Evolutionary conservation across 345 rosid species (phyloP), one percentile per base, ranked within the genome.

Genomic region (Syzygium grande): DNA sequence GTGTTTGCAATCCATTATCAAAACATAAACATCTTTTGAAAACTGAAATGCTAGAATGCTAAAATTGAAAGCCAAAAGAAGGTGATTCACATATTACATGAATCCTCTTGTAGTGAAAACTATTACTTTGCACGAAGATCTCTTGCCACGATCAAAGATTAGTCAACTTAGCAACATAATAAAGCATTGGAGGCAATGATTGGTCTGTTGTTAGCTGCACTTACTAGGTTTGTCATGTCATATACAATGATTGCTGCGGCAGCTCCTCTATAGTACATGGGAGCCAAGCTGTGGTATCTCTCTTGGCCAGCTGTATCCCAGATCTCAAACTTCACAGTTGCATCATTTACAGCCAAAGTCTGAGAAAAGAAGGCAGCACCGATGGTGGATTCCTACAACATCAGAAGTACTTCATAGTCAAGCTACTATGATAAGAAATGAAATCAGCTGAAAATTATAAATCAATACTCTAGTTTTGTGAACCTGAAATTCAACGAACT

Each of bases 301-400:
- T 98, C 99, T 88, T 98, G 99, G 58, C 99, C 99, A 1, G 99
- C 99, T 53, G 99, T 98, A 91, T 98, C 99, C 99, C 99, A 98
- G 23, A 98, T 98, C 93, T 98, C 99, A 93, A 98, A 98, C 89
- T 98, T 98, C 5, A 98, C 97, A 30, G 98, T 96, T 0, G 97
- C 98, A 87, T 96, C 99, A 88, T 96, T 96, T 54, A 94, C 99
- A 38, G 97, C 97, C 92, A 98, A 85, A 43, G 99, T 96, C 91
- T 98, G 99, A 46, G 99, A 96, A 91, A 98, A 98, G 87, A 98
- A 96, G 27, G 99, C 99, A 59, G 99, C 99, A 52, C 99, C 99
- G 3, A 98, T 98, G 38, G 99, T 98, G 89, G 99, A 98, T 94
- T 98, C 99, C 99, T 98, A 90, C 38, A 90, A 85, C 85, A 51